phyloP scores from a whole-genome alignment of 306 rosid genomes.

The Hippophae gyantsensis region DNA sequence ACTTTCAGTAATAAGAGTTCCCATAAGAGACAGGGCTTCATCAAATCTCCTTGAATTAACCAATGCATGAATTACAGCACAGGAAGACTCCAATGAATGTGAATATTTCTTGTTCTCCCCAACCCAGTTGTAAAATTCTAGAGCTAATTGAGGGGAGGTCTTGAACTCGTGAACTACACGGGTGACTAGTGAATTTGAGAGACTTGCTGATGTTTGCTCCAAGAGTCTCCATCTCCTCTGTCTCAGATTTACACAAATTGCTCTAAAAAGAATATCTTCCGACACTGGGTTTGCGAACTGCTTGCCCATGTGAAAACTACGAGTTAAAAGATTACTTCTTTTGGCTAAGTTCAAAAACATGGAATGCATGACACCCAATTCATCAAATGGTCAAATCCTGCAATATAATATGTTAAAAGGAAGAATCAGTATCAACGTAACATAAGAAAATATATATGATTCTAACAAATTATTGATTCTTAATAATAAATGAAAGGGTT shows the following conservation, averaged over 20 bases:
- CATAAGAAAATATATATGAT: not conserved
- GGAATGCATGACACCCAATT: slow-evolving; percentile 20
- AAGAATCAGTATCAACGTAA: not conserved
- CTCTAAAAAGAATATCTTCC: slow-evolving; percentile 36
- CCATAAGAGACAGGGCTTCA: slow-evolving; percentile 36
- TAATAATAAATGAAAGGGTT: no score
- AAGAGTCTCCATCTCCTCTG: slow-evolving; percentile 43
- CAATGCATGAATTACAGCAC: slow-evolving; percentile 44
- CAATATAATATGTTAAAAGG: not conserved
- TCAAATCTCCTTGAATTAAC: slow-evolving; percentile 37
- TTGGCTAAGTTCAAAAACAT: slow-evolving; percentile 24
- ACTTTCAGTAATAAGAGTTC: slow-evolving; percentile 25
- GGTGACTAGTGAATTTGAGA: slow-evolving; percentile 27
- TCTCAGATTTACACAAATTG: slow-evolving; percentile 38
- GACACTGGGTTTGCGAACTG: slow-evolving; percentile 31
- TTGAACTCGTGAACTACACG: slow-evolving; percentile 42
- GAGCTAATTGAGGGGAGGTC: slow-evolving; percentile 31
- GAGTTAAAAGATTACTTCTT: slow-evolving; percentile 6
- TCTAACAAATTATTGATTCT: not conserved
- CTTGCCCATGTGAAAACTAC: slow-evolving; percentile 30
- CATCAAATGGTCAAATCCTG: slow-evolving; percentile 19
- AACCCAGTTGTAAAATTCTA: slow-evolving; percentile 41
- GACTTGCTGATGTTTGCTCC: slow-evolving; percentile 32
- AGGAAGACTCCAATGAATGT: slow-evolving; percentile 30
- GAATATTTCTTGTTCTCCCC: slow-evolving; percentile 18